Base-by-base conservation (phyloP, 2,329 filamentous ascomycete genomes). In the Pestalotiopsis sp. region DNA sequence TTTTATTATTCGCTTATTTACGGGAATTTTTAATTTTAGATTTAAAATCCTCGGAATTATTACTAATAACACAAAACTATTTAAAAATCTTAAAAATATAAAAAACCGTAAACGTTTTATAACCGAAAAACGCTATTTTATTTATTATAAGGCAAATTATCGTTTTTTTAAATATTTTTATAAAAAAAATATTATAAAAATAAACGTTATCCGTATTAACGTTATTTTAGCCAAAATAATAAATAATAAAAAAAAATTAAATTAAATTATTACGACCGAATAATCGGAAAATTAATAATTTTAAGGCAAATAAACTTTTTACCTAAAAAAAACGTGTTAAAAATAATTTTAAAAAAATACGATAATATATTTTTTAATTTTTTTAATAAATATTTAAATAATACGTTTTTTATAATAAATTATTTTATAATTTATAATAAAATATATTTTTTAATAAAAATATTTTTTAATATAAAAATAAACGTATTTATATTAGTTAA, bases 331-430 rank as follows among this genome's bases (percentile, higher is more conserved):
- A 4, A 31, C 4, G 4, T 31, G 4, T 4, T 1, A 31, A 31
- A 31, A 31, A 31, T 31, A 7, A 1, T 31, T 31, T 31, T 31
- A 7, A 4, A 31, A 1, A 1, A 31, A 31, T 31, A 31, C 4
- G 27, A 31, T 31, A 31, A 31, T 31, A 31, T 31, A 31, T 1
- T 1, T 6, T 31, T 31, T 58, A 31, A 65, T 40, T 36, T 45
- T 66, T 68, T 60, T 61, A 17, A 59, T 60, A 59, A 40, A 41
- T 56, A 58, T 52, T n/a, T 68, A 9, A 49, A 31, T 41, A 61
- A 3, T 7, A 67, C 1, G 7, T 3, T 49, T 5, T 25, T 64
- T 25, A 49, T 25, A 57, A 17, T 63, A 62, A 49, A 38, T 2
- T 65, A 57, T 38, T 49, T 4, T 12, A 27, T 58, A 23, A 64